Percentiles rank a stretch among this genome's conserved stretches.
Conservation (phyloP, 2,329 filamentous ascomycete species). For the Talaromyces atroroseus region DNA sequence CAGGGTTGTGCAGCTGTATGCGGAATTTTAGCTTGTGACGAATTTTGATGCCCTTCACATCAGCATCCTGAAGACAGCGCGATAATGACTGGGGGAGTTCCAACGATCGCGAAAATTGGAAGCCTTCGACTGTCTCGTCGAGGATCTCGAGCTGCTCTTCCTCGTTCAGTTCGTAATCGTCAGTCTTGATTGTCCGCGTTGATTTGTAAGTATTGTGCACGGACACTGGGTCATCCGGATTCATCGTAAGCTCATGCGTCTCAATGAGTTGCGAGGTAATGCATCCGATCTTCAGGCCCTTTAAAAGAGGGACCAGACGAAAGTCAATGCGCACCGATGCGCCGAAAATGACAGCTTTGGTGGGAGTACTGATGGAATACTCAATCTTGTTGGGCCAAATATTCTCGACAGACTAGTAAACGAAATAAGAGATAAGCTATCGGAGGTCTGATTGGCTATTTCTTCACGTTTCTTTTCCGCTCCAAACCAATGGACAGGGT, state of each 20-base stretch:
- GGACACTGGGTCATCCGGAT: conserved; percentile 41
- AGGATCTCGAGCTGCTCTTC: conserved; percentile 52
- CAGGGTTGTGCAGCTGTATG: conserved; percentile 86
- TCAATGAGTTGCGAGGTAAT: conserved; percentile 78
- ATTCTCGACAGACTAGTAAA: conserved; percentile 73
- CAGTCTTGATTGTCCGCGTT: conserved; percentile 59
- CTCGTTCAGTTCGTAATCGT: conserved; percentile 65
- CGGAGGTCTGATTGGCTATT: background rate
- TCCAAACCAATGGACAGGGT: background rate
- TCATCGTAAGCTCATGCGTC: conserved; percentile 60
- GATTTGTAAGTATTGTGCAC: conserved; percentile 51
- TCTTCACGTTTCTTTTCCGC: background rate
- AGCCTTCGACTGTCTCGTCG: conserved; percentile 58
- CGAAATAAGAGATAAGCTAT: background rate
- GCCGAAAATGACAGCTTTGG: conserved; percentile 90
- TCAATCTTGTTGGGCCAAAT: conserved; percentile 97
- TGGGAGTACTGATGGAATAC: conserved; percentile 88
- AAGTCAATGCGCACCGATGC: conserved; percentile 81
- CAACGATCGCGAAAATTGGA: conserved; percentile 53
- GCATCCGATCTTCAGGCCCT: conserved; percentile 79
- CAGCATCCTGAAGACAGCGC: conserved; percentile 82
- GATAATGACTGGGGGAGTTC: conserved; percentile 76
- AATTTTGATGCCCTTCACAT: conserved; percentile 83
- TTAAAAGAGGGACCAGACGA: conserved; percentile 78
- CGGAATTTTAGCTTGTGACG: conserved; percentile 89